A percentile compares a stretch with the other conserved stretches of the same genome.
Evolutionary conservation across 129 eudicot genomes (phyloP).

Genomic region (Sambucus nigra): DNA sequence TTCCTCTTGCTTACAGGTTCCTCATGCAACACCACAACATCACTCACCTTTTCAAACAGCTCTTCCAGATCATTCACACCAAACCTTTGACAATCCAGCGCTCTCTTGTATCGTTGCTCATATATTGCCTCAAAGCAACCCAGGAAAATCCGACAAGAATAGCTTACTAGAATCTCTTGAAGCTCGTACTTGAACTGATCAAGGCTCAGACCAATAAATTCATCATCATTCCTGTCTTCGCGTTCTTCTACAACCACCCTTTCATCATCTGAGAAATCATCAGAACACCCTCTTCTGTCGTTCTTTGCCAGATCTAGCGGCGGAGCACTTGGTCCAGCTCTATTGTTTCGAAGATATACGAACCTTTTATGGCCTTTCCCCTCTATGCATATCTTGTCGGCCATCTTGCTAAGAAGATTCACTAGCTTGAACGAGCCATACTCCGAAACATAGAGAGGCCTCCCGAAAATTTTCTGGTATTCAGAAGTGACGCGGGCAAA

Average conservation of each 20-base stretch:
- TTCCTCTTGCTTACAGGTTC: constrained; percentile 65
- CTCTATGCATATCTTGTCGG: constrained; percentile 44
- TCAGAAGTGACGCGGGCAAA: constrained; percentile 69
- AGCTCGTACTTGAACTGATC: constrained; percentile 63
- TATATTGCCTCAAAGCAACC: constrained; percentile 75
- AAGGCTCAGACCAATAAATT: constrained; percentile 23
- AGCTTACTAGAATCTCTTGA: constrained; percentile 85
- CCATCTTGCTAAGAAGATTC: constrained; percentile 65
- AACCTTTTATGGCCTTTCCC: constrained; percentile 68
- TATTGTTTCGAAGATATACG: constrained; percentile 44
- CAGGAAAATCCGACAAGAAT: constrained; percentile 56
- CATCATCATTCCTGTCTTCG: constrained; percentile 28
- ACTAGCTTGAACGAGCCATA: constrained; percentile 69
- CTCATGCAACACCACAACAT: constrained; percentile 63
- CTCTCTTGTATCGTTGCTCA: constrained; percentile 64
- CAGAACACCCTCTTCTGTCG: constrained; percentile 64
- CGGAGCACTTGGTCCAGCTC: constrained; percentile 25
- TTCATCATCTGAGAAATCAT: constrained; percentile 74
- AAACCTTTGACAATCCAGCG: constrained; percentile 48
- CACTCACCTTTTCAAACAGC: constrained; percentile 71
- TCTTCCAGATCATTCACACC: constrained; percentile 77
- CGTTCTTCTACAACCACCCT: constrained; percentile 34
- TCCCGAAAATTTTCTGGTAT: constrained; percentile 68
- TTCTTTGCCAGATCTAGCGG: constrained; percentile 27
- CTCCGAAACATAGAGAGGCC: constrained; percentile 74